These are phyloP conservation scores for Fusarium buxicola DNA, from an alignment of 2,329 filamentous ascomycete species.

Conservation along the genomic window DNA sequence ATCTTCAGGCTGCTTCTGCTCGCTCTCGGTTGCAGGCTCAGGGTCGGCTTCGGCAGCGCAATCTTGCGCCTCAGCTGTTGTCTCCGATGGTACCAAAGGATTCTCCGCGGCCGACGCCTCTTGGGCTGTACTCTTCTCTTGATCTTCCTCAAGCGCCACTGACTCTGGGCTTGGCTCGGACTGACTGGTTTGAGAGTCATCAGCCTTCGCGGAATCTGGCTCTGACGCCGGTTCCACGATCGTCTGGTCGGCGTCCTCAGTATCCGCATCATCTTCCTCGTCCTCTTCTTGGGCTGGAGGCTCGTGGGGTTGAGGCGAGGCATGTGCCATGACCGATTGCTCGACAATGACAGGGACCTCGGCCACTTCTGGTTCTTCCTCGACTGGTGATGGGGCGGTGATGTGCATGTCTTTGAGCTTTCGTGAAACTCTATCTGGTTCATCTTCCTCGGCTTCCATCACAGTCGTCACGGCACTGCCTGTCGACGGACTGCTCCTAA, in stretches of 20 bases:
- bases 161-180: slow-evolving; percentile 19
- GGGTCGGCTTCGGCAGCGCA: slow-evolving; percentile 1
- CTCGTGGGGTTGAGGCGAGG: slow-evolving; percentile 12
- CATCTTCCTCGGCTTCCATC: slow-evolving; percentile 84
- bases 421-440: slow-evolving; percentile 60
- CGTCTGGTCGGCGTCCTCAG: slow-evolving; percentile 42
- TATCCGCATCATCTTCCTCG: slow-evolving; percentile 22
- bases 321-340: slow-evolving; percentile 45
- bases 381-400: slow-evolving; percentile 68
- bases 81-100: slow-evolving; percentile 5
- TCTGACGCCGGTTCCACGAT: slow-evolving; percentile 40
- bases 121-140: slow-evolving; percentile 36
- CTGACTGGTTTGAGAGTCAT: slow-evolving; percentile 13
- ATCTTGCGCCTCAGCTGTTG: slow-evolving; percentile 9
- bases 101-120: slow-evolving; percentile 12
- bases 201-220: slow-evolving; percentile 24
- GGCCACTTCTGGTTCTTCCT: slow-evolving; percentile 58
- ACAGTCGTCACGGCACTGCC: slow-evolving; percentile 85
- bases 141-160: slow-evolving; percentile 28
- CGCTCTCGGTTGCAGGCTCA: slow-evolving; percentile 12
- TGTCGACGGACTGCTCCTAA: slow-evolving; percentile 81
- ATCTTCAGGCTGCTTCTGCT: slow-evolving; percentile 21
- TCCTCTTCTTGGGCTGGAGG: slow-evolving; percentile 18
- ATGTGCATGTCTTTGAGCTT: slow-evolving; percentile 62
- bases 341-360: slow-evolving; percentile 58